phyloP scores from a whole-genome alignment of 495 filamentous ascomycete genomes.

The Hypoxylon cercidicola region DNA sequence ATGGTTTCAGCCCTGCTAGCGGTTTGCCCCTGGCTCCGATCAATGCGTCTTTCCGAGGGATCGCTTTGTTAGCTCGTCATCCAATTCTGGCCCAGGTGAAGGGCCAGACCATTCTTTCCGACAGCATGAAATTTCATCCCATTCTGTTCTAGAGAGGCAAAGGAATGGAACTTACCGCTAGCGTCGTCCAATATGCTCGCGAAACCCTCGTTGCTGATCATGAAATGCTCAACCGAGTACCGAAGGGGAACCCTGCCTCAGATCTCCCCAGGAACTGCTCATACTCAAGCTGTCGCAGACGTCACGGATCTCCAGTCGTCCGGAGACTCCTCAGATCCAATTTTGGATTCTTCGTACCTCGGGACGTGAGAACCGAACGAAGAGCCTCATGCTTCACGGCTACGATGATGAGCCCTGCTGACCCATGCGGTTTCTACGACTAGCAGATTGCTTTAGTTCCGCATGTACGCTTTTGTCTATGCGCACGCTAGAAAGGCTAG shows the following conservation, averaged over 20 bases:
- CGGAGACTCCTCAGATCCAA: conserved; percentile 8
- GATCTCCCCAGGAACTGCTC: conserved; percentile 19
- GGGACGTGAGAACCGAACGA: neutral
- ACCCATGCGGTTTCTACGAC: neutral
- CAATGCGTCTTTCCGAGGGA: conserved; percentile 13
- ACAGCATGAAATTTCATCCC: conserved; percentile 21
- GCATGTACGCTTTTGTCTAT: neutral
- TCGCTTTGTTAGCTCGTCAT: conserved; percentile 13
- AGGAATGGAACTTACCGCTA: conserved; percentile 27
- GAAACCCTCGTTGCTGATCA: conserved; percentile 12
- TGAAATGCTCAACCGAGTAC: neutral
- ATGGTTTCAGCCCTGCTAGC: conserved; percentile 39
- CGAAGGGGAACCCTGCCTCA: conserved; percentile 4
- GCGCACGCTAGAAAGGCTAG: neutral
- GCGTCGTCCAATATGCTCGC: conserved; percentile 15
- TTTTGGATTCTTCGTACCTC: neutral
- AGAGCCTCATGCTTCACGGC: conserved; percentile 24
- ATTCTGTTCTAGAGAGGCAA: neutral
- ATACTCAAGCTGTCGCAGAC: conserved; percentile 34
- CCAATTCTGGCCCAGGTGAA: neutral
- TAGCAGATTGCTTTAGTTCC: too few relatives aligned
- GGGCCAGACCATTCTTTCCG: conserved; percentile 16
- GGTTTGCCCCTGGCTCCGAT: conserved; percentile 29
- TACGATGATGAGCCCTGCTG: neutral
- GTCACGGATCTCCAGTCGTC: conserved; percentile 34